A percentile compares a stretch with the other conserved stretches of the same genome.
Conservation (phyloP, 371 early-diverging fungal species). For the Rhizopus stolonifer region DNA sequence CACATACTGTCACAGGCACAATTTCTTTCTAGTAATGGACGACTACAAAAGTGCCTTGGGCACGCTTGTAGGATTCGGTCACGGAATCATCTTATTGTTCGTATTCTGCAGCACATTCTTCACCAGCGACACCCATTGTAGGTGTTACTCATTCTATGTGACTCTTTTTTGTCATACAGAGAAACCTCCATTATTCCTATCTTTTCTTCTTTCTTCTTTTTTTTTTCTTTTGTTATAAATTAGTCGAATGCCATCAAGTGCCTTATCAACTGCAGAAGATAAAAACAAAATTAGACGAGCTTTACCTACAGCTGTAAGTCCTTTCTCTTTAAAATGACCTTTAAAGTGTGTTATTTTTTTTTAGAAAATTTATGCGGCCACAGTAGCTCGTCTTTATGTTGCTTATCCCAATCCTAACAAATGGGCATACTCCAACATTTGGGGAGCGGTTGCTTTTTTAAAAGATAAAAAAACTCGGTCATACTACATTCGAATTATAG, state of each 20-base stretch:
- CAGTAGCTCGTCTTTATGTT: constrained; percentile 83
- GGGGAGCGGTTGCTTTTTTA: constrained; percentile 79
- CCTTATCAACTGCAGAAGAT: constrained; percentile 48
- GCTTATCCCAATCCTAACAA: constrained; percentile 70
- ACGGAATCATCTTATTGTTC: constrained; percentile 91
- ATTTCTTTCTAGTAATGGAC: constrained; percentile 87
- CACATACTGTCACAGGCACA: constrained; percentile 80
- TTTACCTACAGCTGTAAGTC: constrained; percentile 45
- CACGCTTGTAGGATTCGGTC: constrained; percentile 82
- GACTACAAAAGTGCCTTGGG: constrained; percentile 76
- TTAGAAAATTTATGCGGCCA: constrained; percentile 83
- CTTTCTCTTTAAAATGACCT: too few relatives aligned
- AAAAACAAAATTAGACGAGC: constrained; percentile 51
- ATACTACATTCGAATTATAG: constrained; percentile 77
- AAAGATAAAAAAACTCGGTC: constrained; percentile 63
- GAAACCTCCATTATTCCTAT: too few relatives aligned
- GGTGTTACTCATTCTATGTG: too few relatives aligned
- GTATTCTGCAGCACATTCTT: constrained; percentile 86
- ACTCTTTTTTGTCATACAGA: too few relatives aligned
- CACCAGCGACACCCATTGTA: constrained; percentile 94
- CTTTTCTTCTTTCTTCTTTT: too few relatives aligned
- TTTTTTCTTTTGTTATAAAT: constrained; percentile 1
- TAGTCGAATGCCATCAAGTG: constrained; percentile 41
- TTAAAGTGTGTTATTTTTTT: too few relatives aligned
- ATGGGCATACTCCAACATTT: constrained; percentile 78